Conservation (phyloP, 108 stramenopile species). For the Conticribra weissflogii region DNA sequence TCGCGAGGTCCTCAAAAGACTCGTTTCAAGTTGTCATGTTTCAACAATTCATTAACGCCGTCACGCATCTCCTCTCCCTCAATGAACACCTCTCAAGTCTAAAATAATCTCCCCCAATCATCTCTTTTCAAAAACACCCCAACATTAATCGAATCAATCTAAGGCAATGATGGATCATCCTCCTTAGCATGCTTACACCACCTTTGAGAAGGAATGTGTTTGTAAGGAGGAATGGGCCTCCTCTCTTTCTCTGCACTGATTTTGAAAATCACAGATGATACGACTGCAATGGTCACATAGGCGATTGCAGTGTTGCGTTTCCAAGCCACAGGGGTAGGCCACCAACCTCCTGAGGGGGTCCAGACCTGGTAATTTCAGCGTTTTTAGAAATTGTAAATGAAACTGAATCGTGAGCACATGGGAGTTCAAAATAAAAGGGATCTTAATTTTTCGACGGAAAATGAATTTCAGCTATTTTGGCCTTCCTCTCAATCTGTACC, state of each 20-base stretch:
- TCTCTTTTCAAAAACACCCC: too few species aligned
- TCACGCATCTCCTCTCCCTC: too few species aligned
- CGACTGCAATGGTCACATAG: conserved; percentile 43
- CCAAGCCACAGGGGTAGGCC: conserved; percentile 78
- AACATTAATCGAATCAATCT: too few species aligned
- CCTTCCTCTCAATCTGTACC: too few species aligned
- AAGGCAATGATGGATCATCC: conserved; percentile 55
- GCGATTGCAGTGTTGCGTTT: conserved; percentile 77
- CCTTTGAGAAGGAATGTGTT: conserved; percentile 49
- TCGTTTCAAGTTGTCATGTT: too few species aligned
- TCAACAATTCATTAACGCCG: too few species aligned
- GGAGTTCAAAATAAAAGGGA: too few species aligned
- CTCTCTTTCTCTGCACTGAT: conserved; percentile 75
- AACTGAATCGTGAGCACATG: not conserved
- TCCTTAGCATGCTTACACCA: conserved; percentile 61
- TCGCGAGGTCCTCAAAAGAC: not conserved
- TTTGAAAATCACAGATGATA: conserved; percentile 58
- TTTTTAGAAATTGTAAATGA: not conserved
- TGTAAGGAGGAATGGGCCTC: conserved; percentile 66
- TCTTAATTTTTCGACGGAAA: too few species aligned
- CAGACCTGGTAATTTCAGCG: conserved; percentile 61
- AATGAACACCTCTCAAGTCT: too few species aligned
- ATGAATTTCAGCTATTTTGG: too few species aligned
- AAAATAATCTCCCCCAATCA: too few species aligned
- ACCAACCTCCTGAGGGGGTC: conserved; percentile 90